Conservation (phyloP, 768 basidiomycete genomes). For the Strobilomyces dryophilus region DNA sequence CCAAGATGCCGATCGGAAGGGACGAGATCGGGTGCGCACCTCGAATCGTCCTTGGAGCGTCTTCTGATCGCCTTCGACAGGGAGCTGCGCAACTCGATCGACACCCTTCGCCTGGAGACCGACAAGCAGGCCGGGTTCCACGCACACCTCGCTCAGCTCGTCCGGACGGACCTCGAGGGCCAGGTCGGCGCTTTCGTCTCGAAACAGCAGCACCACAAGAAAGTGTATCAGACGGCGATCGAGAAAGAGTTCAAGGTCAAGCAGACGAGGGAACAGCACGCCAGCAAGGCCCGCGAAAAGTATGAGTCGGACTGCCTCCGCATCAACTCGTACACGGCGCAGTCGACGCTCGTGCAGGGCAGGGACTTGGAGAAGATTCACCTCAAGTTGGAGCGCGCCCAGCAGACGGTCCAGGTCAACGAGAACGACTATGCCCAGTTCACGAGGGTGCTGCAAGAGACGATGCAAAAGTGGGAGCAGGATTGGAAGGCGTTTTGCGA, state of each 20-base stretch:
- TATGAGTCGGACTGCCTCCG: conserved; percentile 90
- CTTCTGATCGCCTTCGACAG: conserved; percentile 36
- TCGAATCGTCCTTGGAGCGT: neutral
- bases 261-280: conserved; percentile 80
- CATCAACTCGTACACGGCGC: conserved; percentile 93
- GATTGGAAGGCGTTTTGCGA: conserved; percentile 97
- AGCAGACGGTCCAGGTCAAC: conserved; percentile 85
- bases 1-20: conserved; percentile 70
- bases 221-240: conserved; percentile 64
- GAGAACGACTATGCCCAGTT: conserved; percentile 93
- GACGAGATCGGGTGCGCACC: conserved; percentile 89
- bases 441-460: conserved; percentile 73
- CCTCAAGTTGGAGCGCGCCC: conserved; percentile 80
- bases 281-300: conserved; percentile 85
- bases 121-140: conserved; percentile 78
- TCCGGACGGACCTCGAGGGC: conserved; percentile 72
- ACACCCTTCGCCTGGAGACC: conserved; percentile 78
- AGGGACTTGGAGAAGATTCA: conserved; percentile 90
- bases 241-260: conserved; percentile 92
- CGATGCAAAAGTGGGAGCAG: conserved; percentile 80
- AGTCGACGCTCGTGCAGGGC: conserved; percentile 87
- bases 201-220: conserved; percentile 70
- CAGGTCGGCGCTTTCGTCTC: conserved; percentile 55
- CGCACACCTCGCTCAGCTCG: conserved; percentile 64
- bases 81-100: conserved; percentile 76